Base-by-base conservation (phyloP, 352 stramenopile genomes). In the Aphanomyces cochlioides region DNA sequence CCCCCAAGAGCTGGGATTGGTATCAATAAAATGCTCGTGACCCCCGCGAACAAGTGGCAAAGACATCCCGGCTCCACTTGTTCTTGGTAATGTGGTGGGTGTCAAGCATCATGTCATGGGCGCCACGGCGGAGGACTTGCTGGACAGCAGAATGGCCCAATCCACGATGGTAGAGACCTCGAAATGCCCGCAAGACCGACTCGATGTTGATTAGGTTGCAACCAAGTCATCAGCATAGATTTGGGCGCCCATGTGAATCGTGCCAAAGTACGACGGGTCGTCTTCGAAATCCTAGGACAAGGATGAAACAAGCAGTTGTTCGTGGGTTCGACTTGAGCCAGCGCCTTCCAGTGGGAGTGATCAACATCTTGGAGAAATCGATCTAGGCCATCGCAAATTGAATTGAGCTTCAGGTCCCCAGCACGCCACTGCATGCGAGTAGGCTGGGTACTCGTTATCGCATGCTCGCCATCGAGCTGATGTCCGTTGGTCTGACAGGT, bases 31-130 rank as follows among this genome's bases (percentile, higher is more conserved):
- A 77, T 1, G 71, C 73, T 58, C 4, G 80, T 81, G 45, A 81
- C 82, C 39, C 84, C 78, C 50, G 17, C 3, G 13, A 48, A 19
- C 71, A 57, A 3, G 61, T 50, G 36, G 72, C 61, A 15, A 84
- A 74, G 7, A 73, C 57, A 65, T 79, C 75, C 19, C 74, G 74
- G 67, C 88, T 91, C 67, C 89, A 77, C 63, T 92, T 92, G 75
- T 91, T 92, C 61, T 84, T 69, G n/a, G n/a, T n/a, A 17, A 92
- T 75, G 48, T 92, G 83, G 67, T 92, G 85, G 73, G 90, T 83
- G 60, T 92, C 85, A 0, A 84, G 80, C 4, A 91, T 56, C 85
- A 92, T 92, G 83, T 82, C 90, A 66, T 91, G 83, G 8, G 85
- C 85, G 37, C 85, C 85, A 4, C 69, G 50, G 2, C 85, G 82